Base-by-base conservation (phyloP, 345 rosid species). In the Dovyalis caffra region DNA sequence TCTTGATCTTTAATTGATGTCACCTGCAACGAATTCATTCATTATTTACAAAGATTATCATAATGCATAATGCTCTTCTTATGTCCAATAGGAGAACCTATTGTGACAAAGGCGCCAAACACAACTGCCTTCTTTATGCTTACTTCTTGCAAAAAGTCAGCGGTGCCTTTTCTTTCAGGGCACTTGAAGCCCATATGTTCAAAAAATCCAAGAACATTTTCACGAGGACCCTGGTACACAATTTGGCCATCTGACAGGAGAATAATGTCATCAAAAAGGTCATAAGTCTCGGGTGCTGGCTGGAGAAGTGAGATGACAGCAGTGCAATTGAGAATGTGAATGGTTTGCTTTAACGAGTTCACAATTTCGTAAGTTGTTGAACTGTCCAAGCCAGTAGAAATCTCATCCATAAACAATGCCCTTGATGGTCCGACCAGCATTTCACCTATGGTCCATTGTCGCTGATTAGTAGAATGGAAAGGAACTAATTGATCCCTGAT, bases 141-240 rank as follows among this genome's bases (percentile, higher is more conserved):
- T 75, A 90, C 97, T 82, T 92, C 97, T 68, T 92, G 97, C 69
- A 92, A 79, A 86, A 89, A 92, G 76, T 90, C 97, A 47, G 95
- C 95, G 12, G 79, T 82, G 3, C 89, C 95, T 86, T 92, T 92
- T 80, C 97, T 85, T 69, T 83, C 82, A 28, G 95, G 95, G 80
- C 97, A 92, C 66, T 74, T 84, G 80, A 92, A 90, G 58, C 97
- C 95, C 91, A 86, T 78, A 5, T 77, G 72, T 58, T 87, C 87
- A 16, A 90, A 92, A 65, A 92, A 92, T 0, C 75, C 86, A 2
- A 90, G 85, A 16, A 87, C 84, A 16, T 84, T 45, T 70, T 88
- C 90, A 1, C 91, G 85, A 5, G 90, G 90, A 32, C 94, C 97
- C 34, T 91, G 97, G 82, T 88, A 91, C 47, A 90, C 82, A 7